Evolutionary conservation across 805 yeast genomes (phyloP).

Genomic region (Helenozyma baotianmanensis): DNA sequence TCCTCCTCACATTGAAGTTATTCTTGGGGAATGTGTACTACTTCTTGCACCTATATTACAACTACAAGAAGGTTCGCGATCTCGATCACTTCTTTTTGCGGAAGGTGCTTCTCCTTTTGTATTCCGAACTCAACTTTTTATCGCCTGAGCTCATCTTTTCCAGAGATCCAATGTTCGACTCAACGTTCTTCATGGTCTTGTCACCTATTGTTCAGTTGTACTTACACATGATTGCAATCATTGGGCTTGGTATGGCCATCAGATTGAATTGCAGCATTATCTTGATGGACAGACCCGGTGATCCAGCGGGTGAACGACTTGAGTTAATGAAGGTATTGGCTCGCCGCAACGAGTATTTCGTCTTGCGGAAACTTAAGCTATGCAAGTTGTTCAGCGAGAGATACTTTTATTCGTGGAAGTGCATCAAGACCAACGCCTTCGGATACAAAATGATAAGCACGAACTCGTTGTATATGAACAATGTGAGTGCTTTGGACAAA

Average conservation of each 20-base stretch:
- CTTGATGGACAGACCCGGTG: slow-evolving; percentile 1
- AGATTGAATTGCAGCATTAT: slow-evolving; percentile 8
- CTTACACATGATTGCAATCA: slow-evolving; percentile 7
- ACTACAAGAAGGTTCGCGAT: slow-evolving; percentile 9
- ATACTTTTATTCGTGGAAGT: slow-evolving; percentile 15
- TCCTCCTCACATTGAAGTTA: slow-evolving; percentile 6
- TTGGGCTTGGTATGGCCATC: slow-evolving; percentile 9
- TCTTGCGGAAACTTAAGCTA: slow-evolving; percentile 7
- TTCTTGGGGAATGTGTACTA: slow-evolving; percentile 14
- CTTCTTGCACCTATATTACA: slow-evolving; percentile 18
- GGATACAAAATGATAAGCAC: slow-evolving; percentile 4
- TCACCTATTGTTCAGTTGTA: slow-evolving; percentile 10
- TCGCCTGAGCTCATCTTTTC: slow-evolving; percentile 11
- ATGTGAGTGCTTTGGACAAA: slow-evolving; percentile 1
- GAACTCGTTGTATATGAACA: slow-evolving; percentile 5
- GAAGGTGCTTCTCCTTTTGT: slow-evolving; percentile 11
- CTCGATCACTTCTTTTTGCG: slow-evolving; percentile 15
- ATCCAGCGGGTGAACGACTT: background rate
- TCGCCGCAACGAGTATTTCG: slow-evolving; percentile 1
- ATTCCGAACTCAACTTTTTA: slow-evolving; percentile 13
- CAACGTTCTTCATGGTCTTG: slow-evolving; percentile 8
- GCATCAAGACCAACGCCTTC: slow-evolving; percentile 8
- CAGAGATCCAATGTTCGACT: slow-evolving; percentile 6
- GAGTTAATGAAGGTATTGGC: slow-evolving; percentile 1
- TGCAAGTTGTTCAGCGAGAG: slow-evolving; percentile 13